Conservation (phyloP, 345 rosid species). For the Heritiera littoralis region DNA sequence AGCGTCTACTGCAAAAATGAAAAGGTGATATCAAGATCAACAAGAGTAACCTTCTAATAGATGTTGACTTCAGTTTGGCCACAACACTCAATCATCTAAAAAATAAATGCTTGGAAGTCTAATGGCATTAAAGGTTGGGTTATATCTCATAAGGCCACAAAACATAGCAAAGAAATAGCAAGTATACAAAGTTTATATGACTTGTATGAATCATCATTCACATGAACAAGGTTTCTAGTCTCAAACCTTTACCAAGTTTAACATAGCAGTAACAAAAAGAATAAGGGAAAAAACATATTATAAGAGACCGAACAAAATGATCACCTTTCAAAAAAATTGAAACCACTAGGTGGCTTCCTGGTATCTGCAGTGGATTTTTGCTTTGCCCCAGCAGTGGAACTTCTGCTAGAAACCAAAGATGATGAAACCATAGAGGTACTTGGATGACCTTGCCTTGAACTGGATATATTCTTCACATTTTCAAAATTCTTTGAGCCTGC, state of each 20-base stretch:
- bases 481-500: background rate
- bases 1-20: background rate
- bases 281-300: constrained; percentile 1
- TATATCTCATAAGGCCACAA: background rate
- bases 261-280: background rate
- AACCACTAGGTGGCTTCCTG: constrained; percentile 48
- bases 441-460: constrained; percentile 32
- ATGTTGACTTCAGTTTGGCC: background rate
- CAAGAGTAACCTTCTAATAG: background rate
- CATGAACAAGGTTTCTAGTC: background rate
- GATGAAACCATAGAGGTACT: constrained; percentile 34
- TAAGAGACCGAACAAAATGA: background rate
- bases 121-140: background rate
- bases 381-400: constrained; percentile 29
- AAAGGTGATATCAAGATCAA: constrained; percentile 1
- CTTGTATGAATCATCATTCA: background rate
- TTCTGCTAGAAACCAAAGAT: constrained; percentile 33
- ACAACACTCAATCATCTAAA: background rate
- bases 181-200: background rate
- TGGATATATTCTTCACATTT: constrained; percentile 30
- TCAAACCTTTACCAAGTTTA: constrained; percentile 11
- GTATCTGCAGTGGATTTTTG: constrained; percentile 38
- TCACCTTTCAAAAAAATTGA: constrained; percentile 84
- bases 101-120: background rate
- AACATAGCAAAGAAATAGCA: background rate